phyloP scores from a whole-genome alignment of 495 filamentous ascomycete genomes.

The Aspergillus ostianus region DNA sequence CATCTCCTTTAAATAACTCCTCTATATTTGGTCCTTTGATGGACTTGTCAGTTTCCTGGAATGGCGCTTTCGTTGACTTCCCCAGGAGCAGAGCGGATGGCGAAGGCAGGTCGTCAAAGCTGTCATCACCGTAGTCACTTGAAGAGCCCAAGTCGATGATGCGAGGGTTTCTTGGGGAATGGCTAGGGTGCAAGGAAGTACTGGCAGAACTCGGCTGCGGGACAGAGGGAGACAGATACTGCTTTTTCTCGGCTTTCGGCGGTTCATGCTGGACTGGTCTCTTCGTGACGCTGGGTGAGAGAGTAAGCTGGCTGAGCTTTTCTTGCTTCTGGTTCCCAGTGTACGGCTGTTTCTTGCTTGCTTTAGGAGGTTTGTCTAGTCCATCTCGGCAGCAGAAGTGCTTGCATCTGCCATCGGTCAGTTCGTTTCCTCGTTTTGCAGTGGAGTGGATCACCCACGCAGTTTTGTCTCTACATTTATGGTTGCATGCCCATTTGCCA shows the following conservation, averaged over 20 bases:
- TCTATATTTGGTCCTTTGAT: background rate
- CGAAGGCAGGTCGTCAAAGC: constrained; percentile 43
- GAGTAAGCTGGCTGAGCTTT: constrained; percentile 31
- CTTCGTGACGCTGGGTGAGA: constrained; percentile 28
- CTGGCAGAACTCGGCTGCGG: background rate
- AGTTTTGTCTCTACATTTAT: constrained; percentile 75
- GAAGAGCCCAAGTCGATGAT: constrained; percentile 13
- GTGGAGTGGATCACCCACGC: constrained; percentile 32
- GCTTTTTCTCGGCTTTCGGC: background rate
- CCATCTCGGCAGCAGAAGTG: constrained; percentile 91
- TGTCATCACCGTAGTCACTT: constrained; percentile 36
- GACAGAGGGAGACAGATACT: background rate
- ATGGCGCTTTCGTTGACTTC: constrained; percentile 1
- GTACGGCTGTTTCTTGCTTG: constrained; percentile 34
- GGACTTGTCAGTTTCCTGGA: background rate
- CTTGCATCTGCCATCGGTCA: constrained; percentile 53
- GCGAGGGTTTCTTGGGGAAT: background rate
- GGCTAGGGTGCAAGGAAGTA: background rate
- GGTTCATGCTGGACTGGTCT: constrained; percentile 6
- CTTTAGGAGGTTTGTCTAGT: constrained; percentile 71
- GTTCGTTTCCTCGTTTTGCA: background rate
- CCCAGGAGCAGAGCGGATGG: constrained; percentile 31
- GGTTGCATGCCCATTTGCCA: constrained; percentile 87
- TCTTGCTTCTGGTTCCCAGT: constrained; percentile 16
- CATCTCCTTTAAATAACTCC: constrained; percentile 3